Evolutionary conservation across 306 rosid genomes (phyloP).

Genomic region (Heteromeles arbutifolia): DNA sequence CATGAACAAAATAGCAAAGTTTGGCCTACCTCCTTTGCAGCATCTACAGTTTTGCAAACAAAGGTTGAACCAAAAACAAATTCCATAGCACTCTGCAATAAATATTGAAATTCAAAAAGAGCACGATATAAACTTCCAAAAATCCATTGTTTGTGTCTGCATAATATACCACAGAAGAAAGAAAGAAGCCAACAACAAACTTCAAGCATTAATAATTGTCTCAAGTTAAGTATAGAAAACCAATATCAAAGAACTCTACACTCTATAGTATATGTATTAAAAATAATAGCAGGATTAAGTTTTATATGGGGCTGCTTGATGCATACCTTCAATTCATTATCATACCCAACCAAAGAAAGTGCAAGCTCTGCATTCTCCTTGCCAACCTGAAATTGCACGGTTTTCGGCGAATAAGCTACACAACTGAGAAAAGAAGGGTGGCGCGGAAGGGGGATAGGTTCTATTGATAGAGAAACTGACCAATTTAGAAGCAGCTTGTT

Average conservation of each 20-base stretch:
- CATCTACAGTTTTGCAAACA: constrained; percentile 73
- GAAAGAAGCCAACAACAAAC: neutral
- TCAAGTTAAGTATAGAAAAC: neutral
- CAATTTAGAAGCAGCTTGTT: constrained; percentile 62
- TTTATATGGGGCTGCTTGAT: neutral
- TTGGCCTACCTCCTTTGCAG: constrained; percentile 83
- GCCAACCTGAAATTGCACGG: constrained; percentile 65
- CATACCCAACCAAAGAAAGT: constrained; percentile 88
- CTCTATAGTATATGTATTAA: neutral
- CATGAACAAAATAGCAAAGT: constrained; percentile 9
- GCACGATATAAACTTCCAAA: neutral
- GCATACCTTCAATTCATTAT: constrained; percentile 69
- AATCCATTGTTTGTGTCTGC: neutral
- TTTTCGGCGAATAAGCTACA: constrained; percentile 1
- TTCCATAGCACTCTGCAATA: constrained; percentile 82
- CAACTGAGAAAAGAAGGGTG: neutral
- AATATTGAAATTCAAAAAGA: neutral
- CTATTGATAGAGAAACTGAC: constrained; percentile 37
- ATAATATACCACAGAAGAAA: neutral
- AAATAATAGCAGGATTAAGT: neutral
- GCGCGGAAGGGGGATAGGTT: neutral
- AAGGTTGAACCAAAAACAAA: constrained; percentile 90
- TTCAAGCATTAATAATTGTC: neutral
- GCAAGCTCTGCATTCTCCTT: constrained; percentile 77
- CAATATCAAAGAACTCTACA: neutral